Conservation (phyloP, 768 basidiomycete species). For the Russula ochroleuca region DNA sequence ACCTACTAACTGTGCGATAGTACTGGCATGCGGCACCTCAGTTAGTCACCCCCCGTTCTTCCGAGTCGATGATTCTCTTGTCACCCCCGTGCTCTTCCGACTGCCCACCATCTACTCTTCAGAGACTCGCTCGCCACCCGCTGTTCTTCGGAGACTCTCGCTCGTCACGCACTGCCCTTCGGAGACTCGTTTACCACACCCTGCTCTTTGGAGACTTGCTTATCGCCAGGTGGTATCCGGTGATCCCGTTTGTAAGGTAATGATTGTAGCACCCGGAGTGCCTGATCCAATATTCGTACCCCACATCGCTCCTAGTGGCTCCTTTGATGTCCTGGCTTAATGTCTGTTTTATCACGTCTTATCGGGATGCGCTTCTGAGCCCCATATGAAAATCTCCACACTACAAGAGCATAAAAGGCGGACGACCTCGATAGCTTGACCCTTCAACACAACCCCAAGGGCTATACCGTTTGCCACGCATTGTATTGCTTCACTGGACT, state of each 20-base stretch:
- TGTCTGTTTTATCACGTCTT: slow-evolving; percentile 6
- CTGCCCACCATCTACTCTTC: too few species aligned
- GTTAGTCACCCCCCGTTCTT: neutral
- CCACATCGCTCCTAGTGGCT: neutral
- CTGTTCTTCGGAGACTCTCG: too few species aligned
- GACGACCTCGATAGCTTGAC: neutral
- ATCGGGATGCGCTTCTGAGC: slow-evolving; percentile 9
- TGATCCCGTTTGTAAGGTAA: neutral
- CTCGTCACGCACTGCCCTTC: neutral
- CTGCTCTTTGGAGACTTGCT: neutral
- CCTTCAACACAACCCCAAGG: neutral
- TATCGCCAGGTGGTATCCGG: neutral
- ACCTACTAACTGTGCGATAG: neutral
- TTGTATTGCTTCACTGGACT: neutral
- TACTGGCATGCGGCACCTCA: slow-evolving; percentile 1
- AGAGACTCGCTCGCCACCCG: too few species aligned
- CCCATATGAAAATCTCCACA: neutral
- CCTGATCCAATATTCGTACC: slow-evolving; percentile 6
- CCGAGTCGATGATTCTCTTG: too few species aligned
- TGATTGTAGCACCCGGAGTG: neutral
- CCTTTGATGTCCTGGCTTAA: neutral
- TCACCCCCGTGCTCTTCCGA: too few species aligned
- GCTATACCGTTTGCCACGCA: neutral
- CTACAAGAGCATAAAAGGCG: slow-evolving; percentile 17
- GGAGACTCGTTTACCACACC: too few species aligned